Evolutionary conservation across 257 asterid species (phyloP), one percentile per base, ranked within the genome.

Genomic region (Jaltomata sinuosa): DNA sequence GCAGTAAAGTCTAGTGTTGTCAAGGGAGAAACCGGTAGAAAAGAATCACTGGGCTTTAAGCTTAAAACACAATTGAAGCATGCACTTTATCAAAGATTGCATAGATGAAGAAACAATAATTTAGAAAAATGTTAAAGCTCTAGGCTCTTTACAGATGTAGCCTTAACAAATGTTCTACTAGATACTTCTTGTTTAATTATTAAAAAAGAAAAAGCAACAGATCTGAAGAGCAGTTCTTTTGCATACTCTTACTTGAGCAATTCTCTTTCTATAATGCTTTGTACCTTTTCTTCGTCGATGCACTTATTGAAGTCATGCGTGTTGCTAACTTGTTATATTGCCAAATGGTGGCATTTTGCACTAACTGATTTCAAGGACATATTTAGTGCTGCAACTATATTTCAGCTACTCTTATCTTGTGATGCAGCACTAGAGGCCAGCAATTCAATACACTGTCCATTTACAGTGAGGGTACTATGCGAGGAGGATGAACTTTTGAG

Each of bases 351-450:
- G 8, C 47, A 67, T 32, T 67, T 67, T 67, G 18, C 15, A 65
- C 27, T 14, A 10, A 54, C 11, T 54, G 62, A 1, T 67, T 32
- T 76, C 81, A 47, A 25, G 25, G 16, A 22, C 29, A 77, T 29
- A 27, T 16, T 77, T 49, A 49, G n/a, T 49, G 62, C 45, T 77
- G 82, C 38, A 49, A 77, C 45, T 29, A 27, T 49, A 31, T 25
- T 77, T 77, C 29, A 27, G 27, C 82, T 49, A 27, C 6, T 77
- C 67, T 38, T 84, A 83, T 84, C 74, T 25, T 87, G 85, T 83
- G 54, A 49, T 94, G 92, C 88, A 96, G 98, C 99, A 89, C 90
- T 88, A 9, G 96, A 93, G 89, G 98, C 98, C 83, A 90, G 89
- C 61, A 89, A 71, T 79, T 90, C 87, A 80, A 88, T 93, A 86